Evolutionary conservation across 495 filamentous ascomycete species (phyloP), one percentile per base, ranked within the genome.

Genomic region (Penicillium argentinense): DNA sequence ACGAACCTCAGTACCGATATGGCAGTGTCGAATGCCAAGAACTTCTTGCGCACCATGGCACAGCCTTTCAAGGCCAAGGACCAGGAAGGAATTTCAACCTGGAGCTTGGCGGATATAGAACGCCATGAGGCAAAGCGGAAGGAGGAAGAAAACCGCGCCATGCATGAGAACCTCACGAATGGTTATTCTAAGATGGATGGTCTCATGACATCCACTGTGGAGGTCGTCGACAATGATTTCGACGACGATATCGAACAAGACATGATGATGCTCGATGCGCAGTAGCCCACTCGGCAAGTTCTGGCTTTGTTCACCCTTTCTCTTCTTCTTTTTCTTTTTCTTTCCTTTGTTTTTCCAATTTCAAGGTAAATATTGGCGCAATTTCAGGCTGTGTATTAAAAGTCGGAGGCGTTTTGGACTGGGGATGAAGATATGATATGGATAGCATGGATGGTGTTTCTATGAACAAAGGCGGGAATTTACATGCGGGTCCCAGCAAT

Each of bases 1-100:
- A 82, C 84, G 3, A 92, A 92, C 51, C 74, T 99, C 51, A 92
- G 87, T 50, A 96, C 91, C 0, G 95, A 99, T 60, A 96, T 97
- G 86, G 89, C 91, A 0, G 85, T 90, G n/a, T 84, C 86, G 29
- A 80, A 76, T 16, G 93, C 92, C 9, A 89, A 92, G 71, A 86
- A 87, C 29, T 99, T 97, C 69, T 62, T 99, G 57, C 79, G 84
- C 41, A 82, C 80, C 12, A 97, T 99, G 88, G 88, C 86, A 8
- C 88, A 92, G 69, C 91, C 91, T 17, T 96, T 96, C 67, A 82
- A 82, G 28, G 66, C 84, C 3, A 84, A 74, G 45, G 85, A 93
- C 62, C 89, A 95, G 60, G 91, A 96, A 48, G 93, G 93, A 1
- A 85, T 96, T 49, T 92, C 87, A 43, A 95, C 87, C 8, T 98